These are phyloP conservation scores for Aspergillus fijiensis DNA, from an alignment of 2,329 filamentous ascomycete genomes.

Conservation along the genomic window DNA sequence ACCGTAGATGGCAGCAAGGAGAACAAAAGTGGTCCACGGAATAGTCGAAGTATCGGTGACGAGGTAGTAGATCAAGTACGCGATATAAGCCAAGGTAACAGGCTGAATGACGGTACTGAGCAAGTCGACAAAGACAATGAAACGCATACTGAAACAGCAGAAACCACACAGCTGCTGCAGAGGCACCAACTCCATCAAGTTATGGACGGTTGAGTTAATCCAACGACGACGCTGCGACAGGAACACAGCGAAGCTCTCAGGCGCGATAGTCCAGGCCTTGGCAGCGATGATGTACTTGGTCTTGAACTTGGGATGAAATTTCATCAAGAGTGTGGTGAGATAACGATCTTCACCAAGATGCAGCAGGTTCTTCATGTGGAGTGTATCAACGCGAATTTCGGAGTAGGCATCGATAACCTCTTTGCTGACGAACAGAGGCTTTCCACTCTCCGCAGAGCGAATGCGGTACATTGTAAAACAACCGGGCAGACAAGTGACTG, in stretches of 20 bases:
- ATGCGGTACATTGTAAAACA: conserved; percentile 99
- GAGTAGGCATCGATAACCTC: conserved; percentile 86
- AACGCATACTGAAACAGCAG: conserved; percentile 99
- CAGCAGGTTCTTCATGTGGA: conserved; percentile 98
- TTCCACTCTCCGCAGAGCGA: conserved; percentile 87
- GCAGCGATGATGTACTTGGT: conserved; percentile 94
- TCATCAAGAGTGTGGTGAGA: conserved; percentile 88
- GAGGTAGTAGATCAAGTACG: conserved; percentile 80
- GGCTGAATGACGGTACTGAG: conserved; percentile 90
- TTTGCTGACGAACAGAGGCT: conserved; percentile 91
- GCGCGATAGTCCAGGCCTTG: conserved; percentile 95
- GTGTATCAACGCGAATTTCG: conserved; percentile 91
- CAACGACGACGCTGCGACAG: conserved; percentile 97
- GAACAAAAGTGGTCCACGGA: conserved; percentile 81
- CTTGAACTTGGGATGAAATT: conserved; percentile 91
- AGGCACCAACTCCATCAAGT: conserved; percentile 91
- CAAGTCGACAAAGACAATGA: conserved; percentile 92
- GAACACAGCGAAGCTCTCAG: conserved; percentile 91
- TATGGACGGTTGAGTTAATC: conserved; percentile 99
- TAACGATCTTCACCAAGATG: conserved; percentile 98
- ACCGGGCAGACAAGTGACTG: conserved; percentile 94
- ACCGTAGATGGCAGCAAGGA: conserved; percentile 95
- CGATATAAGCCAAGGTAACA: conserved; percentile 84
- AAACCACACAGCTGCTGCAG: conserved; percentile 95
- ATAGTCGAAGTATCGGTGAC: conserved; percentile 62